Conservation (phyloP, 1,139 yeast genomes). For the Blastobotrys raffinosifermentans region DNA sequence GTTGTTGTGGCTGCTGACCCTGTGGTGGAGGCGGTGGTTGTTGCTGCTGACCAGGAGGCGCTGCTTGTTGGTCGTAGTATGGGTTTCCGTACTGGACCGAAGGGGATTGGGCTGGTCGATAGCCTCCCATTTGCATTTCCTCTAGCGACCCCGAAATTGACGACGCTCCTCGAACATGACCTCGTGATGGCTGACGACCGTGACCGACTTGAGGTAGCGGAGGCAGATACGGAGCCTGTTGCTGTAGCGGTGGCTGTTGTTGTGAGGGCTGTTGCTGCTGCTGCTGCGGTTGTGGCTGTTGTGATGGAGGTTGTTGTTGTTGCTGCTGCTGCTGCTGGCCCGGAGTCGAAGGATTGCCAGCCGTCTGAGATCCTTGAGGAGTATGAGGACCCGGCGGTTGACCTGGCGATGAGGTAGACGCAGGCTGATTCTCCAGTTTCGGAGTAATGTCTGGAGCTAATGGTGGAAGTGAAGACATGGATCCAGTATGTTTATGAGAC, state of each 20-base stretch:
- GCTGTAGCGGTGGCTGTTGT: neutral
- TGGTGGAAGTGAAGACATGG: slow-evolving; percentile 1
- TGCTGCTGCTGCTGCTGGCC: neutral
- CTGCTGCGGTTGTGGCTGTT: neutral
- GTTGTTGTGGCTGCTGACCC: slow-evolving; percentile 1
- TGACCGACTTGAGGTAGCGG: slow-evolving; percentile 2
- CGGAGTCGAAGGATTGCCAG: neutral
- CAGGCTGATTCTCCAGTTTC: neutral
- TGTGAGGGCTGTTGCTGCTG: neutral
- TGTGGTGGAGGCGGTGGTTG: neutral
- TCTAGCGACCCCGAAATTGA: neutral
- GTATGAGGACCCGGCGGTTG: neutral
- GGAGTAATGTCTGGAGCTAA: slow-evolving; percentile 1
- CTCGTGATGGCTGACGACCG: slow-evolving; percentile 1
- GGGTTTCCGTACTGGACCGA: neutral
- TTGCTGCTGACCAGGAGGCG: neutral
- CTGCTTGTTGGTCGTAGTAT: neutral
- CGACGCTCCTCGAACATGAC: neutral
- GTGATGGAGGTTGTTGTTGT: neutral
- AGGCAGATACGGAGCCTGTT: neutral
- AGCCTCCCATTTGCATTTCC: neutral
- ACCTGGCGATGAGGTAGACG: neutral
- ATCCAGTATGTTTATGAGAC: neutral
- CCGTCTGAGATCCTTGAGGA: neutral
- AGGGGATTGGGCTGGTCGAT: neutral